These are phyloP conservation scores for Taphrina communis DNA, from an alignment of 1,139 yeast genomes.

Conservation along the genomic window DNA sequence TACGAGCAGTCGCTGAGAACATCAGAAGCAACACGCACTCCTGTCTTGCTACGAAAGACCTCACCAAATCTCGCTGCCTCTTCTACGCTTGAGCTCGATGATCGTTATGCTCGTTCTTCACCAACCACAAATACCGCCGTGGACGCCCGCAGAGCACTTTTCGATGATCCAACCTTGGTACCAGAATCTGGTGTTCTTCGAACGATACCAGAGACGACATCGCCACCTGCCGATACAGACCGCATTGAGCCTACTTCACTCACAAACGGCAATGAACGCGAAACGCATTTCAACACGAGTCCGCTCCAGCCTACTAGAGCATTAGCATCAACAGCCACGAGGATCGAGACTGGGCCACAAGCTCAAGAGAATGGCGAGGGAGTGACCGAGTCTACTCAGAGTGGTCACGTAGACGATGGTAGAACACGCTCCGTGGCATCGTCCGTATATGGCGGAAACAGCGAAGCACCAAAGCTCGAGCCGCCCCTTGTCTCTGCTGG, in stretches of 20 bases:
- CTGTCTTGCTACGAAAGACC: conserved; percentile 22
- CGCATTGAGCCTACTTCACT: no score
- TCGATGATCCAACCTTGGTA: neutral
- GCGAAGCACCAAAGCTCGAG: neutral
- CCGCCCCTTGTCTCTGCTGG: conserved; percentile 13
- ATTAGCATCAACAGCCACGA: neutral
- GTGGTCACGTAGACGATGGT: neutral
- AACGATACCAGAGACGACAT: conserved; percentile 5
- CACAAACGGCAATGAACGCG: neutral
- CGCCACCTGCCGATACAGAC: neutral
- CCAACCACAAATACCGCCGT: neutral
- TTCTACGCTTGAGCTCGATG: neutral
- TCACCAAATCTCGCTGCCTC: conserved; percentile 7
- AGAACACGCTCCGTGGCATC: conserved; percentile 8
- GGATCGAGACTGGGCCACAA: no score
- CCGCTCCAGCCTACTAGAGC: neutral
- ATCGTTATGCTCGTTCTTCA: neutral
- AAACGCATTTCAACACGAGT: neutral
- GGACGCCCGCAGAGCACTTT: neutral
- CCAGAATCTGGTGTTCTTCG: neutral
- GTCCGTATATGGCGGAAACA: neutral
- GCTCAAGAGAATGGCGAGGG: neutral
- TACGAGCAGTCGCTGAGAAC: neutral
- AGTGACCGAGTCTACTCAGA: neutral
- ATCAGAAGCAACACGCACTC: conserved; percentile 1